Evolutionary conservation across 441 rosid genomes (phyloP).

Genomic region (Syzygium malaccense): DNA sequence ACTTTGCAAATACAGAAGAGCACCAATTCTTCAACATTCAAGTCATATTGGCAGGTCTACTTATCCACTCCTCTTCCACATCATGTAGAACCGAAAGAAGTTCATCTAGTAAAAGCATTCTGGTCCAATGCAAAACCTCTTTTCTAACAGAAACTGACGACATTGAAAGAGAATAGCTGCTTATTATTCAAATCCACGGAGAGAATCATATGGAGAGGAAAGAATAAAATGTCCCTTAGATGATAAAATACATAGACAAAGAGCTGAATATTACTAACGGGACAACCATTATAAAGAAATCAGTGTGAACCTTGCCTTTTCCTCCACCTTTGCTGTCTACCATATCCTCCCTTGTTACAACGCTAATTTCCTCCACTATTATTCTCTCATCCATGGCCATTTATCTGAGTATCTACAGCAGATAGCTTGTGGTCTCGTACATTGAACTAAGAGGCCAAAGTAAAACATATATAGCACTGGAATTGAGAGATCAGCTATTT

Average conservation of each 20-base stretch:
- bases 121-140: neutral
- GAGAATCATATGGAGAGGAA: neutral
- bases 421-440: too few relatives aligned
- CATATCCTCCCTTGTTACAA: too few relatives aligned
- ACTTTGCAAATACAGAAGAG: neutral
- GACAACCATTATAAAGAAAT: neutral
- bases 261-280: neutral
- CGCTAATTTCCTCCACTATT: too few relatives aligned
- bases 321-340: too few relatives aligned
- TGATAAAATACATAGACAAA: neutral
- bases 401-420: too few relatives aligned
- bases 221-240: too few relatives aligned
- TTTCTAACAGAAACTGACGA: neutral
- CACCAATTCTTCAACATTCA: neutral
- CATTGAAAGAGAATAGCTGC: neutral
- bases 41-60: neutral
- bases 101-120: neutral
- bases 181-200: neutral
- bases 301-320: too few relatives aligned
- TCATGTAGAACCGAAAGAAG: neutral
- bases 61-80: neutral
- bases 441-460: neutral
- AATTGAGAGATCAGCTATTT: neutral
- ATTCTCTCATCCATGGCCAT: too few relatives aligned
- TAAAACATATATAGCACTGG: neutral